phyloP scores from a whole-genome alignment of 2,329 filamentous ascomycete species.

The Pseudocercospora pini-densiflorae region DNA sequence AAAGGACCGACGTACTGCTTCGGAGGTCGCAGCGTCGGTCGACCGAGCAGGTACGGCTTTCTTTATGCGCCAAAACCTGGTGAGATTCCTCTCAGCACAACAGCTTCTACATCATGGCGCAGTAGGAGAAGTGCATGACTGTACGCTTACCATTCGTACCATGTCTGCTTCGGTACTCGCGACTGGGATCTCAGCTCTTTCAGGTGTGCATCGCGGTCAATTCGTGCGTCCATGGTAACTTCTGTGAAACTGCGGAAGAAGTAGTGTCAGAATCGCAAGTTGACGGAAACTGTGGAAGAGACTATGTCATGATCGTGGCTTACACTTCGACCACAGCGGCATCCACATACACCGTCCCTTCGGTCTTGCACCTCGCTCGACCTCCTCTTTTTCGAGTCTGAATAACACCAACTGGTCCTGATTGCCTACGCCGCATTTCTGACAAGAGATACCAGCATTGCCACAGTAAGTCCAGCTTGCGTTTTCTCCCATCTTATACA shows the following conservation, averaged over 20 bases:
- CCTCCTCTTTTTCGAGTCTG: background rate
- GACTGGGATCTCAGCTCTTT: conserved; percentile 23
- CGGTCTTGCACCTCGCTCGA: background rate
- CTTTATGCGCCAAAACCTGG: conserved; percentile 20
- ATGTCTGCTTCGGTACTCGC: conserved; percentile 28
- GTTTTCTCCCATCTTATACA: background rate
- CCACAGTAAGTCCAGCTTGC: conserved; percentile 7
- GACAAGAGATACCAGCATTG: background rate
- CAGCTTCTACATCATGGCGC: background rate
- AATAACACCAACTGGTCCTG: conserved; percentile 8
- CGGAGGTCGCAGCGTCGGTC: conserved; percentile 34
- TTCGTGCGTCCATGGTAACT: conserved; percentile 30
- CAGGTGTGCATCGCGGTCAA: conserved; percentile 29
- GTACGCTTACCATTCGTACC: conserved; percentile 29
- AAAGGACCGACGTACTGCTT: conserved; percentile 33
- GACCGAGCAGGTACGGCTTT: conserved; percentile 25
- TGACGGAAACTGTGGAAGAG: background rate
- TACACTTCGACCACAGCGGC: conserved; percentile 8
- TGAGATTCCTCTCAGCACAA: background rate
- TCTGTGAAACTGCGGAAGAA: conserved; percentile 8
- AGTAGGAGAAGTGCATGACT: background rate
- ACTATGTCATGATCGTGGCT: background rate
- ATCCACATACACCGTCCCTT: background rate
- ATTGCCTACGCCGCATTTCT: conserved; percentile 7
- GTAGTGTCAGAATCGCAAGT: background rate